A percentile compares a stretch with the other conserved stretches of the same genome.
Conservation (phyloP, 2,329 filamentous ascomycete species). For the Beauveria varroae region DNA sequence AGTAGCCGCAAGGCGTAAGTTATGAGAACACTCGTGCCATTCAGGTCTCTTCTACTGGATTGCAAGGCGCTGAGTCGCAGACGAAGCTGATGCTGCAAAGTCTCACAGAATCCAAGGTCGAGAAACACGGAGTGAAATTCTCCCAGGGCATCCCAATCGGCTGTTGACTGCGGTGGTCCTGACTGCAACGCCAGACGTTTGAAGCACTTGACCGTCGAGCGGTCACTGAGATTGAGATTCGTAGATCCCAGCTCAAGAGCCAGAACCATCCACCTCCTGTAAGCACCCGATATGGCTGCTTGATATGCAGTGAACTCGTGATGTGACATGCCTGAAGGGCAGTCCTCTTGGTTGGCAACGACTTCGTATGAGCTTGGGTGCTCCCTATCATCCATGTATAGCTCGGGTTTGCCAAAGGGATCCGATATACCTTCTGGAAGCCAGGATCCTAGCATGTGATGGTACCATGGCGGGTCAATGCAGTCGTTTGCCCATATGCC, state of each 20-base stretch:
- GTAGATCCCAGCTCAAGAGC: conserved; percentile 43
- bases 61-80: conserved; percentile 35
- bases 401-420: conserved; percentile 15
- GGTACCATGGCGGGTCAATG: conserved; percentile 3
- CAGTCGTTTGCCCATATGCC: conserved; percentile 14
- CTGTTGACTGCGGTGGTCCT: conserved; percentile 48
- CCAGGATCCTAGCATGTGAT: conserved; percentile 19
- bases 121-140: neutral
- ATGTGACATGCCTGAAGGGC: conserved; percentile 36
- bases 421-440: conserved; percentile 14
- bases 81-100: conserved; percentile 40
- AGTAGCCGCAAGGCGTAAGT: conserved; percentile 38
- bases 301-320: conserved; percentile 49
- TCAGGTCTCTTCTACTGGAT: conserved; percentile 50
- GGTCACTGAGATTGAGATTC: conserved; percentile 52
- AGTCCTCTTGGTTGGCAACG: conserved; percentile 40
- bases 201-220: conserved; percentile 42
- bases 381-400: conserved; percentile 4
- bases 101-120: neutral
- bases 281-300: conserved; percentile 35
- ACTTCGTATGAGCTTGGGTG: conserved; percentile 47
- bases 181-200: conserved; percentile 45
- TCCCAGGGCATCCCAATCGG: conserved; percentile 23
- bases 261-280: conserved; percentile 42
- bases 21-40: conserved; percentile 51